Conservation (phyloP, 345 rosid genomes). For the Eucalyptus melliodora region DNA sequence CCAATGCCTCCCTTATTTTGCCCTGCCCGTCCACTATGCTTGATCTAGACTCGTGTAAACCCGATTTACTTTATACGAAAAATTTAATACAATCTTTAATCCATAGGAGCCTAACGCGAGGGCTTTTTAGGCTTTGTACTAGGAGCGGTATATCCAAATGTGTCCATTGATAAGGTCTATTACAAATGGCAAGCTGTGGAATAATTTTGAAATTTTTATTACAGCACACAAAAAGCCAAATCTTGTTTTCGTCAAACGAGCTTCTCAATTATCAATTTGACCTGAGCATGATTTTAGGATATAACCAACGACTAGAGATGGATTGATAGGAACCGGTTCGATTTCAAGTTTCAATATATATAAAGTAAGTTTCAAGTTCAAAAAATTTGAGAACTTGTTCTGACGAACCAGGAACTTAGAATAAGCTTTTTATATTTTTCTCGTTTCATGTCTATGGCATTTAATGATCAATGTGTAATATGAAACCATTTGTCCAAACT, state of each 20-base stretch:
- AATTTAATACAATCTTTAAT: background rate
- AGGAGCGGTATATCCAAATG: background rate
- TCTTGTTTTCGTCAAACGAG: background rate
- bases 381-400: no score
- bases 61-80: background rate
- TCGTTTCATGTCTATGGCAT: no score
- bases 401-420: accelerated
- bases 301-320: accelerated
- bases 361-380: accelerated
- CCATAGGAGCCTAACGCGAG: background rate
- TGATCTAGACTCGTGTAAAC: background rate
- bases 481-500: no score
- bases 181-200: background rate
- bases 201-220: background rate
- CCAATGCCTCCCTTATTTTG: background rate
- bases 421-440: no score
- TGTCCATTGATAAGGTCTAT: background rate
- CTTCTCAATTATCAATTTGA: background rate
- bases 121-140: background rate
- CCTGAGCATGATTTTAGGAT: background rate
- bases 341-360: no score
- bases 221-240: background rate
- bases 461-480: no score
- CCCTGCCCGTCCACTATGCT: background rate
- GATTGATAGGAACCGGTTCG: no score